Evolutionary conservation across 129 eudicot species (phyloP), one percentile per base, ranked within the genome.

Genomic region (Logfia minima): DNA sequence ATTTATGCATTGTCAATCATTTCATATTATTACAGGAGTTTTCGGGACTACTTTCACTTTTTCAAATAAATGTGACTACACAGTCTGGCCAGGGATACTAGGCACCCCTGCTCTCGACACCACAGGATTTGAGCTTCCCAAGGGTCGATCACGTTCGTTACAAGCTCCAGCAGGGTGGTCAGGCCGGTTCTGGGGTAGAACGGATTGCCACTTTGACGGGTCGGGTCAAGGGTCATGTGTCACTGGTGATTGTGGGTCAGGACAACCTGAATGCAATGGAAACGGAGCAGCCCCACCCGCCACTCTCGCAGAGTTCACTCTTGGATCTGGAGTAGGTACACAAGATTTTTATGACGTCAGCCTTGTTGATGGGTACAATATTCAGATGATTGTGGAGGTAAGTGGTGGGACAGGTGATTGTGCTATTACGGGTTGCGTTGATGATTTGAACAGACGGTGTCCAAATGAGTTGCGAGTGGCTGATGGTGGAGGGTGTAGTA

Each of bases 281-380:
- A 80, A 80, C 22, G 91, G 95, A 23, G 87, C 95, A 1, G 53
- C 95, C 76, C 91, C 86, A 17, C 95, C 86, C 18, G 89, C 89
- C 5, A 84, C 91, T 14, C 83, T 89, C 0, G 95, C 91, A 13
- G 95, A 89, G 76, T 87, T 89, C 80, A 89, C 95, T 1, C 95
- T 89, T 52, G 95, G 95, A 6, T 82, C 91, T 1, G 91, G 85
- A 37, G 52, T 66, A 14, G 80, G 81, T 43, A 55, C 79, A 0
- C 84, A 85, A 80, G 96, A 90, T 52, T 90, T 90, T 66, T 90
- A 90, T 32, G 96, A 90, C 78, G 96, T 90, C 79, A 90, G 96
- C 84, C 86, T 90, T 8, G 96, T 90, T 13, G 96, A 90, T 23
- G 96, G 96, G 14, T 90, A 90, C 81, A 90, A 90, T 64, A 53